Base-by-base conservation (phyloP, 2,329 filamentous ascomycete species). In the Fusarium foetens region DNA sequence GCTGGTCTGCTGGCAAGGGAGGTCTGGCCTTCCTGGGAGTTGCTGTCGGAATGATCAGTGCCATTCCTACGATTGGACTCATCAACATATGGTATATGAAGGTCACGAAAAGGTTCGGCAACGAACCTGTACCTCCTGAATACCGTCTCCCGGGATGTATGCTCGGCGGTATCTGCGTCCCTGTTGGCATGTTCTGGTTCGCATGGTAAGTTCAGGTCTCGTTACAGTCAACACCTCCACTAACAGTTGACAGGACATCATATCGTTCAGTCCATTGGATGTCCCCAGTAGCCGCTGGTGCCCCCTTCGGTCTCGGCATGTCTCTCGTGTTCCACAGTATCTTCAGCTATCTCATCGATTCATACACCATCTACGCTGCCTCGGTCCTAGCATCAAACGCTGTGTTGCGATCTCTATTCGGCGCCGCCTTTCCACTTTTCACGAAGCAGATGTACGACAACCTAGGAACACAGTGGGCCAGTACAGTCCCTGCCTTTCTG, bases 291-390 rank as follows among this genome's bases (percentile, higher is more conserved):
- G 75, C 82, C 14, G 81, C 79, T 11, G 81, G 84, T 4, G 79
- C 80, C 3, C 82, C 86, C 43, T 85, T 91, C 63, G 90, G 91
- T 54, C 78, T 86, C 69, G 90, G 86, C 11, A 79, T 88, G 60
- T 88, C 92, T 1, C 81, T 91, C 29, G 88, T 93, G 25, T 93
- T 93, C 82, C 81, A 93, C 16, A 84, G 85, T 5, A 81, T 90
- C 42, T 86, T 90, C 77, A 91, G 89, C 80, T 93, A 93, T 79
- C 85, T 93, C 17, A 88, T 93, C 71, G 92, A 93, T 76, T 82
- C 89, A 4, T 90, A 94, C 79, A 90, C 91, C 54, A 91, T 95
- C 72, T 95, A 91, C 68, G 93, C 94, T 0, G 93, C 93, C 0
- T 93, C 90, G 0, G 92, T 90, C 0, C 83, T 95, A 8, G 93